Percentiles rank a stretch among this genome's conserved stretches.
Conservation (phyloP, 345 rosid species). For the Cardamine resedifolia region DNA sequence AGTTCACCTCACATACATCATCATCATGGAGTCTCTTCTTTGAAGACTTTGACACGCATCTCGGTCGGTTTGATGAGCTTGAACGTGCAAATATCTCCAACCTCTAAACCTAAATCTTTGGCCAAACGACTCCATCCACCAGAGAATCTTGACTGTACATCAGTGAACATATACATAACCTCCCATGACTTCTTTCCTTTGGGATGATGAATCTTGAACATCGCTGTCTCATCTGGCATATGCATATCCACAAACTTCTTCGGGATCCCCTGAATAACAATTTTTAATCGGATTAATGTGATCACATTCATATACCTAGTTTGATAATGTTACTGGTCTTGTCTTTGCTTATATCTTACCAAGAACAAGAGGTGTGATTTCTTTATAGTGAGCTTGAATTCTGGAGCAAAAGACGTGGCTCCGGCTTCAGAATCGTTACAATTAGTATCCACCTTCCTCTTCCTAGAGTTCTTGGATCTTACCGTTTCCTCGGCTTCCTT, state of each 20-base stretch:
- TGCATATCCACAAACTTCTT: slow-evolving; percentile 26
- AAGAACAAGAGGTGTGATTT: slow-evolving; percentile 28
- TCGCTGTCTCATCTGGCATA: slow-evolving; percentile 25
- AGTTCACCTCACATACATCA: background rate
- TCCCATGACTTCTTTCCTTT: slow-evolving; percentile 19
- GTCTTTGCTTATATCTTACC: slow-evolving; percentile 19
- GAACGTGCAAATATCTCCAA: slow-evolving; percentile 29
- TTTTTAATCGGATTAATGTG: background rate
- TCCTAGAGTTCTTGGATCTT: background rate
- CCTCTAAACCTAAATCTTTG: slow-evolving; percentile 13
- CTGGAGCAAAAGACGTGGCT: slow-evolving; percentile 5
- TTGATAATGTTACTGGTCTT: background rate
- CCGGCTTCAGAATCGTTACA: background rate
- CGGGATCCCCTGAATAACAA: slow-evolving; percentile 26
- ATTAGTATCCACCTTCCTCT: slow-evolving; percentile 2
- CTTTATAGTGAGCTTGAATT: slow-evolving; percentile 26
- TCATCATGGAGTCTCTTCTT: background rate
- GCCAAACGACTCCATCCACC: slow-evolving; percentile 34
- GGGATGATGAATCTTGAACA: slow-evolving; percentile 21
- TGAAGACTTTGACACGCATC: slow-evolving; percentile 26
- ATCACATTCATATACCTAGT: background rate
- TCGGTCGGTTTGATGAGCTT: slow-evolving; percentile 24
- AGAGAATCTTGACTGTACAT: slow-evolving; percentile 29
- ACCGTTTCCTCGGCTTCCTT: background rate
- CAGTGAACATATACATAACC: slow-evolving; percentile 20